Evolutionary conservation across 768 basidiomycete species (phyloP), one percentile per base, ranked within the genome.

Genomic region (Omphalotus guepiniiformis): DNA sequence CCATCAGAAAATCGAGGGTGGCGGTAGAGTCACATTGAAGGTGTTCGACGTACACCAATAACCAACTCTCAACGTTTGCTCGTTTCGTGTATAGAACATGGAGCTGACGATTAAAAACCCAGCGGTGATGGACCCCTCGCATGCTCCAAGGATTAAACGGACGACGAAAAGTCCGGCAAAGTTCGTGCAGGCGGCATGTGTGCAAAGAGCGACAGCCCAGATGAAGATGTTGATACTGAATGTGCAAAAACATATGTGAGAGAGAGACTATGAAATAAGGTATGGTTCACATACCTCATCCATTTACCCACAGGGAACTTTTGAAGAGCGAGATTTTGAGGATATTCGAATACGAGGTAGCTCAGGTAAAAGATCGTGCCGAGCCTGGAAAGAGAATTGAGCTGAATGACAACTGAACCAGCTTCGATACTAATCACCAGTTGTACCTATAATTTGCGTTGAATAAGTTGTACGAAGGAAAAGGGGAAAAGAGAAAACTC

Each of bases 231-330:
- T 87, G 21, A 81, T 42, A 51, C 83, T 87, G 27, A 6, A 39
- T 1, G 15, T 43, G 26, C 11, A 23, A 36, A 6, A 16, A 11
- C 12, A 29, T 21, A 44, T 18, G 15, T 15, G 19, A 26, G 30
- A 11, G 40, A 36, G 29, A 9, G 6, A 3, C 9, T 12, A 18
- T 27, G 34, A 43, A 18, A 32, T 2, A 27, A 22, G 26, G 27
- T 16, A 39, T 25, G 5, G 19, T 23, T n/a, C 11, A 48, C 68
- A 23, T 49, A 77, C 85, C 84, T 86, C 80, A 88, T 84, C 85
- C 85, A 88, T 73, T 77, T 85, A 7, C 81, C 85, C 5, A 88
- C 84, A 0, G 85, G 85, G 55, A 85, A 87, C 12, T 76, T 73
- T 53, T 88, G 85, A 3, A 88, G 68, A 0, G 78, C 81, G 6